phyloP scores from a whole-genome alignment of 768 basidiomycete genomes.

The Cystoderma amianthinum region DNA sequence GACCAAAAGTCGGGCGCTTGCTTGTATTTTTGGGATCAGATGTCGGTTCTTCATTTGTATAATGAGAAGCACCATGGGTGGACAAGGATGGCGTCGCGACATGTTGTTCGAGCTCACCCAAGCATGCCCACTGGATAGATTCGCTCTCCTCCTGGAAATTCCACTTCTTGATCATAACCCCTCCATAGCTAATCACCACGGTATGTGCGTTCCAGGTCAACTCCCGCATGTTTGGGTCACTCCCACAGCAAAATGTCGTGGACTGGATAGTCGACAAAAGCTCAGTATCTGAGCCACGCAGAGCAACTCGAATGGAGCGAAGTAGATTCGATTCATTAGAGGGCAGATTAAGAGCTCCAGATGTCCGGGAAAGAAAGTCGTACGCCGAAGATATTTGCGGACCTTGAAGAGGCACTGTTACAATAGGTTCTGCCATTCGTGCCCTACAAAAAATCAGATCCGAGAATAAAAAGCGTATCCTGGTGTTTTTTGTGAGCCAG shows the following conservation, averaged over 20 bases:
- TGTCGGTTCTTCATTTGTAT: slow-evolving; percentile 20
- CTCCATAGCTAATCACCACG: slow-evolving; percentile 60
- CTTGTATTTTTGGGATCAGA: slow-evolving; percentile 9
- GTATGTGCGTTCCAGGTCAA: slow-evolving; percentile 62
- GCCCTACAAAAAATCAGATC: too few relatives aligned
- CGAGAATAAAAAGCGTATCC: too few relatives aligned
- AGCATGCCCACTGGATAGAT: slow-evolving; percentile 71
- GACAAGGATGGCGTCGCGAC: slow-evolving; percentile 13
- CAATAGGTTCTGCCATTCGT: neutral
- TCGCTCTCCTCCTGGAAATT: slow-evolving; percentile 65
- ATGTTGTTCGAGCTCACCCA: slow-evolving; percentile 63
- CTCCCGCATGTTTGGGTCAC: slow-evolving; percentile 46
- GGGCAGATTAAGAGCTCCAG: slow-evolving; percentile 10
- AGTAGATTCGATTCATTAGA: slow-evolving; percentile 36
- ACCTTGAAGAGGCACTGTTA: slow-evolving; percentile 31
- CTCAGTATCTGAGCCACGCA: slow-evolving; percentile 47
- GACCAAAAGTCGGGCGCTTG: slow-evolving; percentile 43
- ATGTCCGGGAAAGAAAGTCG: slow-evolving; percentile 27
- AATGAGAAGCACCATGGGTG: slow-evolving; percentile 13
- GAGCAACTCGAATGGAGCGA: slow-evolving; percentile 48
- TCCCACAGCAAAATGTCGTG: slow-evolving; percentile 28
- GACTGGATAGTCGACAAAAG: slow-evolving; percentile 33
- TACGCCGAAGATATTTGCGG: slow-evolving; percentile 35
- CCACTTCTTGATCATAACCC: slow-evolving; percentile 69
- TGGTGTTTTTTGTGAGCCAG: neutral